Percentiles rank a stretch among this genome's conserved stretches.
Conservation (phyloP, 257 asterid genomes). For the Ilex aquifolium region DNA sequence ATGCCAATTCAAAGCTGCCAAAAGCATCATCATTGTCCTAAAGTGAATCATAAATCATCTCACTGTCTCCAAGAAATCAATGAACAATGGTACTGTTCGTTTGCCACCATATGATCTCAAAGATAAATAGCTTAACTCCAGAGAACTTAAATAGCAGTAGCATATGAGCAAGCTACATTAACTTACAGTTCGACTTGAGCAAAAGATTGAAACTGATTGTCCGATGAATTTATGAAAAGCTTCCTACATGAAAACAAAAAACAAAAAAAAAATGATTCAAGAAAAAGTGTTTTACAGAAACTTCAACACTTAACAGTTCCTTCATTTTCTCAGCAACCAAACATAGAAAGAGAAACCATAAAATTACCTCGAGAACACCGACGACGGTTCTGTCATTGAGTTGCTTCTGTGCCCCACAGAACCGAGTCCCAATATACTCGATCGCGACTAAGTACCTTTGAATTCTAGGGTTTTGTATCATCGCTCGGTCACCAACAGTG, state of each 20-base stretch:
- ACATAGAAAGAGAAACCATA: not conserved
- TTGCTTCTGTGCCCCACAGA: not conserved
- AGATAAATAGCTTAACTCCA: not conserved
- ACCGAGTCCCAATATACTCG: not conserved
- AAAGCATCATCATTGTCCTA: too few relatives aligned
- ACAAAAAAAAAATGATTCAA: too few relatives aligned
- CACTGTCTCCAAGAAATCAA: too few relatives aligned
- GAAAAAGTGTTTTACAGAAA: not conserved
- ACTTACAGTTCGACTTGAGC: constrained; percentile 95
- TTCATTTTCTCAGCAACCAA: not conserved
- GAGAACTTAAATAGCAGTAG: too few relatives aligned
- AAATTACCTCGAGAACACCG: not conserved
- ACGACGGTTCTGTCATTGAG: not conserved
- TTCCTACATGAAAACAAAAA: constrained; percentile 29
- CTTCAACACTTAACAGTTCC: not conserved
- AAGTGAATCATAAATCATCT: too few relatives aligned
- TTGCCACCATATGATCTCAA: too few relatives aligned
- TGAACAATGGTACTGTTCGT: too few relatives aligned
- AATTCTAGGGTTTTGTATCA: not conserved
- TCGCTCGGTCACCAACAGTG: not conserved
- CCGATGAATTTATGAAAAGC: constrained; percentile 78
- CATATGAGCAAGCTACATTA: too few relatives aligned
- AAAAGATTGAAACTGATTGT: constrained; percentile 70
- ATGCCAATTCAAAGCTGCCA: too few relatives aligned
- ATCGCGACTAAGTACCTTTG: not conserved